phyloP scores from a whole-genome alignment of 768 basidiomycete species.

The Collybia sp. region DNA sequence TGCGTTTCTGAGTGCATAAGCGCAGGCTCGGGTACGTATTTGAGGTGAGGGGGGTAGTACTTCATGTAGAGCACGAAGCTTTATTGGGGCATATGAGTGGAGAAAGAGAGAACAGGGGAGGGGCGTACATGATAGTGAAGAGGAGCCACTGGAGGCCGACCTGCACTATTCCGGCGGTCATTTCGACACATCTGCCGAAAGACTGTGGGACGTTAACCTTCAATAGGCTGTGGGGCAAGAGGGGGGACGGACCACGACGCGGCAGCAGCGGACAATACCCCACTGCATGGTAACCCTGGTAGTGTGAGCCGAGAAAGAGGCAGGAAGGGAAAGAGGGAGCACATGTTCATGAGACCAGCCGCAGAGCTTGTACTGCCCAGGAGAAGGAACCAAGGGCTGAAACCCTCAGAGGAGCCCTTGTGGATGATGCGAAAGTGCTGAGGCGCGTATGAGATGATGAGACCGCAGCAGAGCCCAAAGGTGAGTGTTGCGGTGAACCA shows the following conservation, averaged over 20 bases:
- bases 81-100: neutral
- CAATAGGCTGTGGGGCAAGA: neutral
- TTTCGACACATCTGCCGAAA: slow-evolving; percentile 68
- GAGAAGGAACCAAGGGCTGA: slow-evolving; percentile 88
- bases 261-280: slow-evolving; percentile 78
- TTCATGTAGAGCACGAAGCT: slow-evolving; percentile 89
- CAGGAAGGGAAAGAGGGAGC: slow-evolving; percentile 13
- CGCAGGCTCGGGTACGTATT: slow-evolving; percentile 35
- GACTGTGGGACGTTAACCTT: slow-evolving; percentile 36
- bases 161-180: slow-evolving; percentile 79
- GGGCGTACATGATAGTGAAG: slow-evolving; percentile 76
- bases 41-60: slow-evolving; percentile 85
- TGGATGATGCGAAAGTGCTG: slow-evolving; percentile 85
- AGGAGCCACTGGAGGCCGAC: slow-evolving; percentile 79
- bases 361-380: slow-evolving; percentile 84
- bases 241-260: slow-evolving; percentile 52
- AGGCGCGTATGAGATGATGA: slow-evolving; percentile 80
- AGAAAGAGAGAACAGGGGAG: neutral
- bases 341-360: slow-evolving; percentile 85
- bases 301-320: neutral
- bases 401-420: slow-evolving; percentile 77
- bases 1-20: slow-evolving; percentile 32
- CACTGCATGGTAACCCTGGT: slow-evolving; percentile 80
- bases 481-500: slow-evolving; percentile 66
- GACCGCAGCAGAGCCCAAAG: slow-evolving; percentile 59